Conservation (phyloP, 2,329 filamentous ascomycete species). For the Conoideocrella luteorostrata region DNA sequence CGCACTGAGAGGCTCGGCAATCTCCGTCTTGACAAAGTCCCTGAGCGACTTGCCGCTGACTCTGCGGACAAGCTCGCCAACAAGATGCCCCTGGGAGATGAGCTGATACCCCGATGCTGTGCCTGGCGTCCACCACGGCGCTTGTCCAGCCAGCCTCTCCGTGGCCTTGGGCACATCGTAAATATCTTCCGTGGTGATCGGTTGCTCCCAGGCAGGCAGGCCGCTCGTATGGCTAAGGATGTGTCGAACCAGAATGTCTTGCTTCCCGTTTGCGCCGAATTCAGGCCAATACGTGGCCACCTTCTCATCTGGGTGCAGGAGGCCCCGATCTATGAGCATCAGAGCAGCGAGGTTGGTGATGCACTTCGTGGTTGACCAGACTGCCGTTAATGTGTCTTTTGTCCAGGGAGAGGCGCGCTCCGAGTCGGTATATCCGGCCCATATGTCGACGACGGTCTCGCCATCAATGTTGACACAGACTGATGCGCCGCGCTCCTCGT, state of each 20-base stretch:
- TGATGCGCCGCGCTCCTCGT: conserved; percentile 38
- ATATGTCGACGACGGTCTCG: conserved; percentile 36
- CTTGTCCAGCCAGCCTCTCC: conserved; percentile 29
- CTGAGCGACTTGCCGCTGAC: too few species aligned
- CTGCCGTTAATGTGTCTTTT: conserved; percentile 30
- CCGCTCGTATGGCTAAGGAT: conserved; percentile 31
- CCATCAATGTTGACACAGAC: conserved; percentile 34
- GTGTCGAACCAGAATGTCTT: conserved; percentile 23
- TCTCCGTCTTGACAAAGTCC: too few species aligned
- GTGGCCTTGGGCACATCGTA: conserved; percentile 23
- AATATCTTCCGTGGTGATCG: conserved; percentile 24
- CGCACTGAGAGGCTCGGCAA: too few species aligned
- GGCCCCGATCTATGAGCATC: conserved; percentile 32
- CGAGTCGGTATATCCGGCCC: conserved; percentile 32
- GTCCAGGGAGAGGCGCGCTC: conserved; percentile 27
- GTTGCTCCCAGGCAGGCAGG: conserved; percentile 25
- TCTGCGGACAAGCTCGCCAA: conserved; percentile 26
- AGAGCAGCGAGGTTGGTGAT: conserved; percentile 29
- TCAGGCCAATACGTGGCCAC: conserved; percentile 41
- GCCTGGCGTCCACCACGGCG: conserved; percentile 38
- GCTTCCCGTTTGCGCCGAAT: conserved; percentile 35
- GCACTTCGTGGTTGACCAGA: conserved; percentile 36
- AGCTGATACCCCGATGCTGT: conserved; percentile 36
- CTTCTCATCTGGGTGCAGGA: conserved; percentile 27
- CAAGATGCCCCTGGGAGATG: conserved; percentile 31